phyloP scores from a whole-genome alignment of 148 eudicot genomes.

The Vaccinium myrtillus region DNA sequence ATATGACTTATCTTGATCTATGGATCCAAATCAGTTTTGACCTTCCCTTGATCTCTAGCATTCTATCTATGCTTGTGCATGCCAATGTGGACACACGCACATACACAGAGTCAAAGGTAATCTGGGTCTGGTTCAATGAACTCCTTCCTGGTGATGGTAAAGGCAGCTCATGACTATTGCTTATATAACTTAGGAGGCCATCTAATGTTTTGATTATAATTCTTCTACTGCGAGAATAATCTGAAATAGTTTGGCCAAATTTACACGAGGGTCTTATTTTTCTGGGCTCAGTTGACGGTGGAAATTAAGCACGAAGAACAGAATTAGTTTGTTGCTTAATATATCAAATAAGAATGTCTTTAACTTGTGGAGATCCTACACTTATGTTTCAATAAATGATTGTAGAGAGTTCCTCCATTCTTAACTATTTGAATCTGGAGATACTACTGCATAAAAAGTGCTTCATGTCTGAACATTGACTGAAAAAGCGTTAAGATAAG shows the following conservation, averaged over 20 bases:
- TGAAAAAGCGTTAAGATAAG: background rate
- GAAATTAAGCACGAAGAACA: background rate
- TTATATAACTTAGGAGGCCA: background rate
- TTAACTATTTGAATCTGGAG: background rate
- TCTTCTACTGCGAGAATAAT: background rate
- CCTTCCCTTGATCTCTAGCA: background rate
- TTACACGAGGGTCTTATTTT: background rate
- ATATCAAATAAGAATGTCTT: background rate
- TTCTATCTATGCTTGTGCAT: background rate
- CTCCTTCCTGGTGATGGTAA: background rate
- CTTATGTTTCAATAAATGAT: background rate
- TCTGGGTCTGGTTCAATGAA: background rate
- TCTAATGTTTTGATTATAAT: background rate
- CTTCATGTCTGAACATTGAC: background rate
- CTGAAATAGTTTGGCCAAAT: background rate
- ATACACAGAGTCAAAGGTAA: background rate
- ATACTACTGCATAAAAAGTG: background rate
- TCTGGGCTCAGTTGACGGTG: background rate
- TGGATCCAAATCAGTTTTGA: background rate
- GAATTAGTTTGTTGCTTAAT: background rate
- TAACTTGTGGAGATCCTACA: background rate
- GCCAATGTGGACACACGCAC: no score
- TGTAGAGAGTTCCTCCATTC: background rate
- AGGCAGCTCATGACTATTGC: background rate
- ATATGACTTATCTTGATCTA: background rate